A percentile compares a stretch with the other conserved stretches of the same genome.
phyloP scores from a whole-genome alignment of 2,329 filamentous ascomycete species.

The Podosphaera fusca region DNA sequence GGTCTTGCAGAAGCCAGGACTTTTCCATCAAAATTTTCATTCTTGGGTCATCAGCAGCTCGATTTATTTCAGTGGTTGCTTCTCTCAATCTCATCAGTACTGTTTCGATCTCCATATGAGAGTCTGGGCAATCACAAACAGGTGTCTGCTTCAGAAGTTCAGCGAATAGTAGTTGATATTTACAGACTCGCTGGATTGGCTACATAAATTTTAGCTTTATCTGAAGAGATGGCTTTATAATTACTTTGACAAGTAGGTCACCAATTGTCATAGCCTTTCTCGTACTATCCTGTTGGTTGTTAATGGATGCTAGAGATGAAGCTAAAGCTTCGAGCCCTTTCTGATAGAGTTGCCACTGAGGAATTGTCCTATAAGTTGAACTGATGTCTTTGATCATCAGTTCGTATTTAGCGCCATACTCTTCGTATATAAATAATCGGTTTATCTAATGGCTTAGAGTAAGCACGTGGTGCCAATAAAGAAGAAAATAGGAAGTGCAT shows the following conservation, averaged over 20 bases:
- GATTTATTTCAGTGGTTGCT: slow-evolving; percentile 59
- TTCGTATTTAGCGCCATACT: slow-evolving; percentile 79
- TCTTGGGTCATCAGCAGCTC: slow-evolving; percentile 53
- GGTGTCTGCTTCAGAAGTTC: slow-evolving; percentile 69
- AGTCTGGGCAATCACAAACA: slow-evolving; percentile 61
- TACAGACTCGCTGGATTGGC: slow-evolving; percentile 83
- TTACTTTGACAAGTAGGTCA: slow-evolving; percentile 75
- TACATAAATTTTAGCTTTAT: slow-evolving; percentile 17
- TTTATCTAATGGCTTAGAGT: slow-evolving; percentile 32
- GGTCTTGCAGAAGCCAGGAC: slow-evolving; percentile 67
- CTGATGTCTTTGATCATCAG: slow-evolving; percentile 60
- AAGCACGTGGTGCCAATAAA: background rate
- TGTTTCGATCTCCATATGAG: slow-evolving; percentile 58
- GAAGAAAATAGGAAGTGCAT: background rate
- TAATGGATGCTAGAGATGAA: slow-evolving; percentile 48
- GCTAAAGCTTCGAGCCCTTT: slow-evolving; percentile 67
- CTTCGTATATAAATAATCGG: slow-evolving; percentile 69
- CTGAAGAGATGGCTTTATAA: background rate
- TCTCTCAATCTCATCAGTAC: slow-evolving; percentile 49
- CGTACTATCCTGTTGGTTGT: slow-evolving; percentile 34
- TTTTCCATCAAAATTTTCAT: slow-evolving; percentile 51
- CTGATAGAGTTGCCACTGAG: slow-evolving; percentile 59
- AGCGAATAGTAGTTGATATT: slow-evolving; percentile 68
- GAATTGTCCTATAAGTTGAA: slow-evolving; percentile 40
- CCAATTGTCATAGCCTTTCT: slow-evolving; percentile 62